phyloP scores from a whole-genome alignment of 2,329 filamentous ascomycete genomes.

The Venturiaceae sp. region DNA sequence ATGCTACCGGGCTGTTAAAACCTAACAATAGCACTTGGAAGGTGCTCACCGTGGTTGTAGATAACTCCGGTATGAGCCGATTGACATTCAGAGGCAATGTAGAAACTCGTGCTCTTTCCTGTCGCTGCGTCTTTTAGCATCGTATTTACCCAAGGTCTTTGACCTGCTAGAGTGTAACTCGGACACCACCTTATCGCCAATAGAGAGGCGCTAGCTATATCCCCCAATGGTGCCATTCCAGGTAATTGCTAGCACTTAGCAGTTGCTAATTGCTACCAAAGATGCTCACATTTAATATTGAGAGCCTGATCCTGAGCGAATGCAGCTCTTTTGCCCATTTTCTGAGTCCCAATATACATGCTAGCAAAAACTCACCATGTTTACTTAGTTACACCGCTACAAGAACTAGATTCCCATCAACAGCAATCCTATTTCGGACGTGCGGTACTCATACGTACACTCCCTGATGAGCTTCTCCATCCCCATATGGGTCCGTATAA shows the following conservation, averaged over 20 bases:
- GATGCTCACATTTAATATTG: neutral
- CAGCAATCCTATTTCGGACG: neutral
- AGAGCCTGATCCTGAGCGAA: neutral
- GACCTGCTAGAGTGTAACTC: neutral
- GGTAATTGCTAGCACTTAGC: neutral
- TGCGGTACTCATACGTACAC: neutral
- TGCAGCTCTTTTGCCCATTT: neutral
- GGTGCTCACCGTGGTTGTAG: neutral
- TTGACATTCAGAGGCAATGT: neutral
- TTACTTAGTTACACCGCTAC: neutral
- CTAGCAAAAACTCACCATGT: neutral
- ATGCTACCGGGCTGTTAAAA: neutral
- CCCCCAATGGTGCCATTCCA: neutral
- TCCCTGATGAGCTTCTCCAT: no score
- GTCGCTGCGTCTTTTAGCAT: neutral
- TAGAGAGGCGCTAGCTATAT: neutral
- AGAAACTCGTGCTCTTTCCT: neutral
- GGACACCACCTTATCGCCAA: neutral
- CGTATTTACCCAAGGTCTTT: neutral
- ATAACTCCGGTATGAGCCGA: neutral
- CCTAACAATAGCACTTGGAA: neutral
- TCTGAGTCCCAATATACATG: neutral
- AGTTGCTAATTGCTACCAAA: neutral
- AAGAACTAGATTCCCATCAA: neutral
- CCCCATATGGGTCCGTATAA: no score